Evolutionary conservation across 2,329 filamentous ascomycete genomes (phyloP).

Genomic region (Epichloe sp.): DNA sequence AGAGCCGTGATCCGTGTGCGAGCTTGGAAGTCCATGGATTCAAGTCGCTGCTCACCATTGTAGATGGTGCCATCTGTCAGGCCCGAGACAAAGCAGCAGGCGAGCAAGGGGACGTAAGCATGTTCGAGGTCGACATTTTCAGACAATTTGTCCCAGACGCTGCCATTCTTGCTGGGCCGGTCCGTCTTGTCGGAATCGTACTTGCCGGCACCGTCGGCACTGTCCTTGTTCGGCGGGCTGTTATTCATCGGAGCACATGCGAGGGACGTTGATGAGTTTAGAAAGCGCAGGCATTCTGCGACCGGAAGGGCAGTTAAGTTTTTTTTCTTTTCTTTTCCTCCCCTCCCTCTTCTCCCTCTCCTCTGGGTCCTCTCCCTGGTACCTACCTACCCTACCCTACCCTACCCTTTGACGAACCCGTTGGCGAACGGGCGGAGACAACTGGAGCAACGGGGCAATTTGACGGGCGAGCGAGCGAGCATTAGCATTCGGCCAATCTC

Average conservation of each 20-base stretch:
- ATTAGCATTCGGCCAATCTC: constrained; percentile 1
- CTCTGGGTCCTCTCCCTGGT: not conserved
- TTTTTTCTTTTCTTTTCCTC: not conserved
- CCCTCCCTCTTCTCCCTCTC: not conserved
- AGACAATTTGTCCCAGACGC: constrained; percentile 1
- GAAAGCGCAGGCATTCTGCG: not conserved
- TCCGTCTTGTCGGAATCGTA: constrained; percentile 10
- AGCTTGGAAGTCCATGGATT: no score
- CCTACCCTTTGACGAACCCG: no score
- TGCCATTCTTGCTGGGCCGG: constrained; percentile 3
- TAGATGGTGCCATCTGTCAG: constrained; percentile 28
- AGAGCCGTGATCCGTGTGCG: not conserved
- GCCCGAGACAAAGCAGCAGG: constrained; percentile 25
- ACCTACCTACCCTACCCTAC: no score
- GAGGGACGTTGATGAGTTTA: not conserved
- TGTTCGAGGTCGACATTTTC: constrained; percentile 8
- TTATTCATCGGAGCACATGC: not conserved
- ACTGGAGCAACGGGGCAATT: constrained; percentile 1
- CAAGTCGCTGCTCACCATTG: constrained; percentile 14
- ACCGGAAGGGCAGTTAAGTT: not conserved
- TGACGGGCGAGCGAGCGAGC: not conserved
- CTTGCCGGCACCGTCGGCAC: not conserved
- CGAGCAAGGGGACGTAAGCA: constrained; percentile 18
- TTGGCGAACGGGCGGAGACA: not conserved
- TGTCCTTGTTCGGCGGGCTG: not conserved